Evolutionary conservation across 306 rosid genomes (phyloP).

Genomic region (Comarum palustre): DNA sequence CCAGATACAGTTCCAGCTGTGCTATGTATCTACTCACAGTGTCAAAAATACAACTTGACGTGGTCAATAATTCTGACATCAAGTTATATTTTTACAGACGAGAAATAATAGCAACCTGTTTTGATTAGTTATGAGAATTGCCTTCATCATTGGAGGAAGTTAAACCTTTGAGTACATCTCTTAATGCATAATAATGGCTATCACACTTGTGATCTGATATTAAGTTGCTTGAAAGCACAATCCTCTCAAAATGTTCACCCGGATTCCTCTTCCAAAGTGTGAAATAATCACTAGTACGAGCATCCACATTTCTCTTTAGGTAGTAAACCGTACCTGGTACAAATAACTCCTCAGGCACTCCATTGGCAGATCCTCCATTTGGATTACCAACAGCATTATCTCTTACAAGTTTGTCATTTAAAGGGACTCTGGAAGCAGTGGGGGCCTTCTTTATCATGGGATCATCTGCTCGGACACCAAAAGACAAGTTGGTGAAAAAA

Average conservation of each 20-base stretch:
- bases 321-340: conserved; percentile 77
- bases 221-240: conserved; percentile 69
- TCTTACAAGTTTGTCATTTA: conserved; percentile 23
- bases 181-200: conserved; percentile 73
- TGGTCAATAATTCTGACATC: not conserved
- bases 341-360: conserved; percentile 62
- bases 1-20: not conserved
- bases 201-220: conserved; percentile 87
- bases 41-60: not conserved
- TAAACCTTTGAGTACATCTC: conserved; percentile 83
- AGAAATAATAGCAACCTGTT: not conserved
- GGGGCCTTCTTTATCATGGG: conserved; percentile 37
- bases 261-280: conserved; percentile 74
- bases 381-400: conserved; percentile 34
- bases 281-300: conserved; percentile 41
- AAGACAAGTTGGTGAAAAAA: conserved; percentile 18
- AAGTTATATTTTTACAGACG: conserved; percentile 13
- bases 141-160: conserved; percentile 55
- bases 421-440: conserved; percentile 26
- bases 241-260: conserved; percentile 74
- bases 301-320: conserved; percentile 60
- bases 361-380: conserved; percentile 34
- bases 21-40: not conserved
- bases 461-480: conserved; percentile 50
- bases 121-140: conserved; percentile 36